phyloP scores from a whole-genome alignment of 352 stramenopile genomes.

The Phytophthora palmivora region DNA sequence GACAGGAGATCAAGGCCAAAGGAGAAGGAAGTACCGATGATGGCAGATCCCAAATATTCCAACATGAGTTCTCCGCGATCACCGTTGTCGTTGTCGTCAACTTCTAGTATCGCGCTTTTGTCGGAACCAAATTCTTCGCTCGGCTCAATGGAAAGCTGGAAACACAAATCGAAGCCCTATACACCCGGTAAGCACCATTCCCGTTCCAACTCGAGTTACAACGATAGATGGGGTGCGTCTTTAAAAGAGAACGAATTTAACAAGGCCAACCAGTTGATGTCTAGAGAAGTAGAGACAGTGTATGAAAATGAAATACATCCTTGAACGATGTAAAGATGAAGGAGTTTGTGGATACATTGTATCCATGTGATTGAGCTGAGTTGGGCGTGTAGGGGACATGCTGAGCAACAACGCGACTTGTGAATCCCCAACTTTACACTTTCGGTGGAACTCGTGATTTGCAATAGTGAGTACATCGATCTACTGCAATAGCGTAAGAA shows the following conservation, averaged over 20 bases:
- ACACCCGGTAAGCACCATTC: constrained; percentile 21
- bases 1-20: constrained; percentile 22
- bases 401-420: constrained; percentile 14
- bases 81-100: constrained; percentile 42
- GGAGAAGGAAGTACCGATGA: constrained; percentile 36
- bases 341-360: not conserved
- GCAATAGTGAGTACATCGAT: not conserved
- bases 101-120: constrained; percentile 71
- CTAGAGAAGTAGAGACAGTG: constrained; percentile 29
- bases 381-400: constrained; percentile 3
- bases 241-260: constrained; percentile 40
- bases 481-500: not conserved
- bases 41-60: constrained; percentile 41
- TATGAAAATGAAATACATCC: constrained; percentile 17
- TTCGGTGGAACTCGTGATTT: constrained; percentile 29
- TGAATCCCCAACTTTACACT: constrained; percentile 17
- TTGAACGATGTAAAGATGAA: constrained; percentile 13
- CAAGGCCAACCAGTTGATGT: constrained; percentile 7
- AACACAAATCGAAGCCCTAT: constrained; percentile 34
- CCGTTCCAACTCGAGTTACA: constrained; percentile 25
- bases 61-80: constrained; percentile 69
- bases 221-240: constrained; percentile 45
- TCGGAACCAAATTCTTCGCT: constrained; percentile 46
- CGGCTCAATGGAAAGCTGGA: constrained; percentile 38
- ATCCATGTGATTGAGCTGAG: not conserved